A percentile compares a stretch with the other conserved stretches of the same genome.
Conservation (phyloP, 257 asterid genomes). For the Agastache rugosa region DNA sequence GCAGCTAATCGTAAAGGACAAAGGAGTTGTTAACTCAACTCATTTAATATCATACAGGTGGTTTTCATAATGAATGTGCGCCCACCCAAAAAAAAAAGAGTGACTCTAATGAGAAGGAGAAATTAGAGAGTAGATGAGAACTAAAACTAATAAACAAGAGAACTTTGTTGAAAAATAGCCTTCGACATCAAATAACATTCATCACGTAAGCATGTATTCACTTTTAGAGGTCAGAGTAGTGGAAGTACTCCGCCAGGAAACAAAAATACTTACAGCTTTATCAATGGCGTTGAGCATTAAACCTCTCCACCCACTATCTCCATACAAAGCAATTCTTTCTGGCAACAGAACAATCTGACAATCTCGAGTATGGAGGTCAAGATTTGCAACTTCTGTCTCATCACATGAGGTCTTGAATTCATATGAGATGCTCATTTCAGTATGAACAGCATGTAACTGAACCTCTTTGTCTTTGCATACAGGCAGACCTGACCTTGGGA, state of each 20-base stretch:
- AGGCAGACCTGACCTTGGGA: conserved; percentile 60
- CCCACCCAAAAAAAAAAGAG: neutral
- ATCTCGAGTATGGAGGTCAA: conserved; percentile 45
- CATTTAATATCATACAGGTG: conserved; percentile 12
- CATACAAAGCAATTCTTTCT: conserved; percentile 74
- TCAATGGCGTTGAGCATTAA: conserved; percentile 67
- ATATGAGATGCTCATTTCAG: conserved; percentile 68
- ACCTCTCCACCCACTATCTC: conserved; percentile 74
- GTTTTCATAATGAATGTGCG: neutral
- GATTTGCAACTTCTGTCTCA: conserved; percentile 42
- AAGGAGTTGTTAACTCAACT: conserved; percentile 8
- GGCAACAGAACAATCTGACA: conserved; percentile 63
- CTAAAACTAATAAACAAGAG: conserved; percentile 16
- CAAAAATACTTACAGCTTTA: conserved; percentile 65
- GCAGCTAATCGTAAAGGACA: neutral
- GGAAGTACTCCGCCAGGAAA: neutral
- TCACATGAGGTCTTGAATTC: conserved; percentile 45
- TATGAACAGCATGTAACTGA: conserved; percentile 64
- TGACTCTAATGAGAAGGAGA: conserved; percentile 1
- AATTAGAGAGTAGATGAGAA: conserved; percentile 10
- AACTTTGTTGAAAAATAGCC: conserved; percentile 16
- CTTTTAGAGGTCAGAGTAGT: neutral
- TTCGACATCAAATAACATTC: conserved; percentile 8
- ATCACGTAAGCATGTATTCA: conserved; percentile 28
- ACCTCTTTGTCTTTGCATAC: conserved; percentile 67